Percentiles rank a stretch among this genome's conserved stretches.
These are phyloP conservation scores for Ceratobasidium theobromae DNA, from an alignment of 1,284 basidiomycete species.

Conservation along the genomic window DNA sequence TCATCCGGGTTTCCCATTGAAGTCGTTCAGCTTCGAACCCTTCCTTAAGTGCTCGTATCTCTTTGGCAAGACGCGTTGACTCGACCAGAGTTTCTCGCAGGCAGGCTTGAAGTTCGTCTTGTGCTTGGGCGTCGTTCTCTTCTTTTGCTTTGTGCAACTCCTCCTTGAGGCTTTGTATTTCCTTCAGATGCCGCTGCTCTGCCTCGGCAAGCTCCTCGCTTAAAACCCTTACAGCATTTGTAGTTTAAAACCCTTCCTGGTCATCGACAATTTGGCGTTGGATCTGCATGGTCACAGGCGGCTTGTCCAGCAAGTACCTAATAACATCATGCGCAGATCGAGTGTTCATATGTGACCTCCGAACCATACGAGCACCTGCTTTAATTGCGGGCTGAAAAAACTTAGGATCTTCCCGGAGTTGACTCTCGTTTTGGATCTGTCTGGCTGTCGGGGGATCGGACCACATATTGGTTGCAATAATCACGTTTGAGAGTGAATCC, in stretches of 20 bases:
- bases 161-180: neutral
- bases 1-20: neutral
- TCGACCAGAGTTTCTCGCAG: neutral
- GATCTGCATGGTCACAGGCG: neutral
- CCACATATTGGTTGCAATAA: constrained; percentile 42
- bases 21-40: constrained; percentile 10
- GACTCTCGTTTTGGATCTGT: neutral
- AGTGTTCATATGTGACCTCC: neutral
- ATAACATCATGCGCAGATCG: constrained; percentile 8
- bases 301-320: neutral
- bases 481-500: constrained; percentile 35
- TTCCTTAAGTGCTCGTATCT: neutral
- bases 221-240: neutral
- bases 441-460: neutral
- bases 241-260: neutral
- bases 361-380: neutral
- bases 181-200: neutral
- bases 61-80: neutral
- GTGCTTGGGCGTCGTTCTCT: neutral
- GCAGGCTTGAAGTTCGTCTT: neutral
- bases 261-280: constrained; percentile 17
- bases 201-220: neutral
- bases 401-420: neutral
- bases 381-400: constrained; percentile 1
- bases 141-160: constrained; percentile 2